These are phyloP conservation scores for Earliella scabrosa DNA, from an alignment of 1,284 basidiomycete genomes.

Conservation along the genomic window DNA sequence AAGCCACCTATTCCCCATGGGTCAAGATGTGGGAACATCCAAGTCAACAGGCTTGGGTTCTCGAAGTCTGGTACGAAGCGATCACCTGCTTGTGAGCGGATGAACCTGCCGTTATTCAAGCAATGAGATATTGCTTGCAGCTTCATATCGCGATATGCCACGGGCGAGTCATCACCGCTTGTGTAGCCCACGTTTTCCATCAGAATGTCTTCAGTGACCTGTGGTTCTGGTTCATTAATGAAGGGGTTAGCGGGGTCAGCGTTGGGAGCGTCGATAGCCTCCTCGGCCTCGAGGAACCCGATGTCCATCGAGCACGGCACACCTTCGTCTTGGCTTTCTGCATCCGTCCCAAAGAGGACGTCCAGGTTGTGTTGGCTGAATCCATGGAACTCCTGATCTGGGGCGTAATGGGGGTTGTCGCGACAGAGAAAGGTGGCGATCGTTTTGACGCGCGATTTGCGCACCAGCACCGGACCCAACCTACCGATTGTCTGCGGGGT, in stretches of 20 bases:
- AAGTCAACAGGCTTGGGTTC: slow-evolving; percentile 6
- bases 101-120: slow-evolving; percentile 1
- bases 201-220: not conserved
- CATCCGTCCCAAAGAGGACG: not conserved
- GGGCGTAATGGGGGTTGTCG: too few relatives aligned
- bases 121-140: slow-evolving; percentile 2
- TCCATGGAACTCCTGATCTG: too few relatives aligned
- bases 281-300: slow-evolving; percentile 2
- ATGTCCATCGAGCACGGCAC: slow-evolving; percentile 5
- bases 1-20: slow-evolving; percentile 17
- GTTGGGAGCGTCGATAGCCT: not conserved
- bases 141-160: slow-evolving; percentile 5
- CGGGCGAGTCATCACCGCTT: not conserved
- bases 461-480: too few relatives aligned
- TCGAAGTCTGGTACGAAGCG: slow-evolving; percentile 13
- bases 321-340: not conserved
- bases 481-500: too few relatives aligned
- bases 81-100: slow-evolving; percentile 3
- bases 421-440: too few relatives aligned
- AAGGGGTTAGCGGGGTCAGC: too few relatives aligned
- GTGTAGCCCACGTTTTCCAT: slow-evolving; percentile 5
- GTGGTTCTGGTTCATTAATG: not conserved
- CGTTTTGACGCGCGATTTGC: too few relatives aligned
- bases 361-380: not conserved
- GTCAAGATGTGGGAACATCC: slow-evolving; percentile 13